Evolutionary conservation across 2,329 filamentous ascomycete genomes (phyloP).

Genomic region (Colletotrichum lindemuthianum): DNA sequence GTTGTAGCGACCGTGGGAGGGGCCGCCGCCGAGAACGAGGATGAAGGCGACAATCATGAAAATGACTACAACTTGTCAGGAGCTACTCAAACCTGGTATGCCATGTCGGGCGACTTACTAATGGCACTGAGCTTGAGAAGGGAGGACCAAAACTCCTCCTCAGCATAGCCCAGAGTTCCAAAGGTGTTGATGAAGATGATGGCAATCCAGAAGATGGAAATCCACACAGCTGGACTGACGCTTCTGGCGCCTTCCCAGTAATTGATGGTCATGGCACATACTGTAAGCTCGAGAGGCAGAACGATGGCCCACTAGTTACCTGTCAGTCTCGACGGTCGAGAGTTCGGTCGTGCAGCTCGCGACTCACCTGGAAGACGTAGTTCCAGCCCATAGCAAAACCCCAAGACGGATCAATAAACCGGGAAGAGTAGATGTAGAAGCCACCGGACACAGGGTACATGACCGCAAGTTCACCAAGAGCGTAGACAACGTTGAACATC

Average conservation of each 20-base stretch:
- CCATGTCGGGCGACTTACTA: slow-evolving; percentile 36
- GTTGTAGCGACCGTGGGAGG: slow-evolving; percentile 54
- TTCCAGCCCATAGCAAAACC: slow-evolving; percentile 63
- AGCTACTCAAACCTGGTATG: rapidly evolving
- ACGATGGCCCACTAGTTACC: slow-evolving; percentile 53
- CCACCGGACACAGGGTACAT: slow-evolving; percentile 67
- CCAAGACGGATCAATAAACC: slow-evolving; percentile 68
- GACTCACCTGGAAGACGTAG: slow-evolving; percentile 53
- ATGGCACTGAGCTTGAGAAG: slow-evolving; percentile 60
- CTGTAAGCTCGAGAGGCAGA: slow-evolving; percentile 59
- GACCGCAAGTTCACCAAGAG: slow-evolving; percentile 67
- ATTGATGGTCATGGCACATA: slow-evolving; percentile 58
- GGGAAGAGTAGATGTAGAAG: slow-evolving; percentile 66
- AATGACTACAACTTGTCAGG: slow-evolving; percentile 48
- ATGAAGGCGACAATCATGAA: slow-evolving; percentile 73
- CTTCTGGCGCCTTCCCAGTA: slow-evolving; percentile 56
- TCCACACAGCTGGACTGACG: slow-evolving; percentile 61
- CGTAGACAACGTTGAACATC: slow-evolving; percentile 67
- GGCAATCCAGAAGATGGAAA: slow-evolving; percentile 61
- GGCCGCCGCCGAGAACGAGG: slow-evolving; percentile 69
- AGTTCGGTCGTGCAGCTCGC: too few species aligned
- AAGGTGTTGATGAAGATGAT: slow-evolving; percentile 58
- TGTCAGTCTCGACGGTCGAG: not conserved
- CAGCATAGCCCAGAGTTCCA: slow-evolving; percentile 59
- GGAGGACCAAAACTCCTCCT: slow-evolving; percentile 67